A percentile compares a stretch with the other conserved stretches of the same genome.
Evolutionary conservation across 352 stramenopile genomes (phyloP).

Genomic region (Plasmopara viticola): DNA sequence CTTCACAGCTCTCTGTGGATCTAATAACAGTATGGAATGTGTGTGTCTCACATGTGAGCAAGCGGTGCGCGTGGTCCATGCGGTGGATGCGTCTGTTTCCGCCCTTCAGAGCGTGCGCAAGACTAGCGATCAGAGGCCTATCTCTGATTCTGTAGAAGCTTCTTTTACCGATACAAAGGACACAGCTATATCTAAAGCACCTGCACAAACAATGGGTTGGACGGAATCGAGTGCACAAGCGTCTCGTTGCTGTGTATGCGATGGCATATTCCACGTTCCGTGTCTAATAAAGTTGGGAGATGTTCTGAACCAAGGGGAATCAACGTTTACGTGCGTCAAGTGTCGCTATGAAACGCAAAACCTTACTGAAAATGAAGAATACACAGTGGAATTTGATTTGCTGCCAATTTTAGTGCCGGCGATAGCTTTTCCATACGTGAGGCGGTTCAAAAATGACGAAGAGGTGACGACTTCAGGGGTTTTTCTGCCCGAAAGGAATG

Average conservation of each 20-base stretch:
- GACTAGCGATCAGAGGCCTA: background rate
- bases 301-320: background rate
- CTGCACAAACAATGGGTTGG: background rate
- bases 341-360: slow-evolving; percentile 11
- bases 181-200: slow-evolving; percentile 1
- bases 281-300: slow-evolving; percentile 21
- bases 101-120: slow-evolving; percentile 12
- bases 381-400: background rate
- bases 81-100: slow-evolving; percentile 5
- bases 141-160: background rate
- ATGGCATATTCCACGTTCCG: slow-evolving; percentile 37
- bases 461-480: no score
- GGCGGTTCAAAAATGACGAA: background rate
- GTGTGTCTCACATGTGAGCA: slow-evolving; percentile 42
- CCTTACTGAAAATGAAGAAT: background rate
- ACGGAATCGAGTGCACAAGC: slow-evolving; percentile 5
- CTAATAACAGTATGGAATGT: slow-evolving; percentile 25
- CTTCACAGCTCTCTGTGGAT: background rate
- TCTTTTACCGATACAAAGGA: slow-evolving; percentile 2
- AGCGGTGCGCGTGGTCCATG: slow-evolving; percentile 6
- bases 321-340: slow-evolving; percentile 18
- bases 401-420: slow-evolving; percentile 21
- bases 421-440: slow-evolving; percentile 25
- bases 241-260: slow-evolving; percentile 28
- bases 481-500: slow-evolving; percentile 1